Evolutionary conservation across 2,329 filamentous ascomycete genomes (phyloP), one percentile per base, ranked within the genome.

Genomic region (Cytospora chrysosperma): DNA sequence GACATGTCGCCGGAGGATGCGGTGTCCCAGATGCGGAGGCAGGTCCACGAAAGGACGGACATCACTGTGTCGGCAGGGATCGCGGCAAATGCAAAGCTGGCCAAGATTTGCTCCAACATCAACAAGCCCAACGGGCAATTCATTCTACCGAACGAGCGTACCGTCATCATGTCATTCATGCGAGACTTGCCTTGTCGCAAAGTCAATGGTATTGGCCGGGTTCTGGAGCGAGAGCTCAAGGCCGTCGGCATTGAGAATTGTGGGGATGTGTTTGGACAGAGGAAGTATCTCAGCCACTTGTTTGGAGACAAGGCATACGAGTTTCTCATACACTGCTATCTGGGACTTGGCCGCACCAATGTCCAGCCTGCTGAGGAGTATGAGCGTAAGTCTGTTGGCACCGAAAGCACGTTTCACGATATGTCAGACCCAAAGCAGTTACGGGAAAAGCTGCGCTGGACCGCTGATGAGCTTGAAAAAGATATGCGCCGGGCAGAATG

Each of bases 111-210:
- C 70, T 96, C 92, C 21, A 97, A 99, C 72, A 86, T 90, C 74
- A 97, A 98, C 76, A 99, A 99, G 72, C 95, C 95, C 0, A 96
- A 99, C 70, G 95, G 95, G 0, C 95, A 98, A 72, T 98, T 90
- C 69, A 77, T 85, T 12, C 79, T 98, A 1, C 83, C 89, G 0
- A 90, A 83, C 59, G 88, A 96, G 49, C 84, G 93, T 12, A 77
- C 79, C 28, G 82, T 86, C 0, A 92, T 99, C 65, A 87, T 98
- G 84, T 78, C 82, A 0, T 98, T 97, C 72, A 97, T 98, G 90
- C 82, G 84, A 13, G 84, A 88, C 32, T 79, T 99, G 27, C 89
- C 93, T 0, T 93, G 92, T 0, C 85, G 95, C 37, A 97, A 97
- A 72, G 91, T 98, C 51, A 97, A 97, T 68, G 95, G 95, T 1